These are phyloP conservation scores for Bipolaris zeicola DNA, from an alignment of 2,329 filamentous ascomycete species.

Conservation along the genomic window DNA sequence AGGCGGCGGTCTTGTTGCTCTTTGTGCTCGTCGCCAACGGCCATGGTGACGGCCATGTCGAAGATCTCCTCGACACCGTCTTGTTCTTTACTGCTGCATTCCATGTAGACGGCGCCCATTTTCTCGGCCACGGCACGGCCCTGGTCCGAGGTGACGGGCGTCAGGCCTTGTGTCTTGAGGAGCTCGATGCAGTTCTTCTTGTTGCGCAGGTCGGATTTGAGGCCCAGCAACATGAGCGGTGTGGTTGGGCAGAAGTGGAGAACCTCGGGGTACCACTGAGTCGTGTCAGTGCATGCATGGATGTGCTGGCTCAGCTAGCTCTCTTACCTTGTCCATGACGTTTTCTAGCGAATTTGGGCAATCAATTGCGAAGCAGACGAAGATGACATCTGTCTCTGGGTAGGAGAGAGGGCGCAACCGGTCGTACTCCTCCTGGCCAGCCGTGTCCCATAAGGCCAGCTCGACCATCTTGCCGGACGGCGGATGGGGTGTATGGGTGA, in stretches of 20 bases:
- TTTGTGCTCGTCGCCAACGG: conserved; percentile 72
- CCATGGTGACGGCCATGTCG: conserved; percentile 85
- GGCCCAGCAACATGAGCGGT: conserved; percentile 89
- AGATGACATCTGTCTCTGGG: conserved; percentile 95
- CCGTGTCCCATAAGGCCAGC: conserved; percentile 96
- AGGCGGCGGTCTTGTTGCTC: conserved; percentile 29
- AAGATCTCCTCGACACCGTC: conserved; percentile 96
- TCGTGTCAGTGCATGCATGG: conserved; percentile 33
- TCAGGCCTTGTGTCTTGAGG: conserved; percentile 95
- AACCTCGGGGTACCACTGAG: conserved; percentile 97
- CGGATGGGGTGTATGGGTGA: conserved; percentile 91
- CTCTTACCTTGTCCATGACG: conserved; percentile 91
- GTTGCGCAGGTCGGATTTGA: conserved; percentile 94
- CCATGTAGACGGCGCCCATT: conserved; percentile 95
- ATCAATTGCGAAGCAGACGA: conserved; percentile 99
- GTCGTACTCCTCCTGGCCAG: conserved; percentile 98
- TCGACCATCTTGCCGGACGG: conserved; percentile 92
- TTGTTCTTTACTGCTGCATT: conserved; percentile 99
- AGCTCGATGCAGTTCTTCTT: conserved; percentile 98
- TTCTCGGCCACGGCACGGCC: conserved; percentile 85
- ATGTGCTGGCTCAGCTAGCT: background rate
- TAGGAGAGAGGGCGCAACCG: conserved; percentile 93
- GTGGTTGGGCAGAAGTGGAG: conserved; percentile 98
- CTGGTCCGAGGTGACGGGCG: conserved; percentile 90
- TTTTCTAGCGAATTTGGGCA: conserved; percentile 98